A percentile compares a stretch with the other conserved stretches of the same genome.
These are phyloP conservation scores for Lippia alba DNA, from an alignment of 305 asterid genomes.

Conservation along the genomic window DNA sequence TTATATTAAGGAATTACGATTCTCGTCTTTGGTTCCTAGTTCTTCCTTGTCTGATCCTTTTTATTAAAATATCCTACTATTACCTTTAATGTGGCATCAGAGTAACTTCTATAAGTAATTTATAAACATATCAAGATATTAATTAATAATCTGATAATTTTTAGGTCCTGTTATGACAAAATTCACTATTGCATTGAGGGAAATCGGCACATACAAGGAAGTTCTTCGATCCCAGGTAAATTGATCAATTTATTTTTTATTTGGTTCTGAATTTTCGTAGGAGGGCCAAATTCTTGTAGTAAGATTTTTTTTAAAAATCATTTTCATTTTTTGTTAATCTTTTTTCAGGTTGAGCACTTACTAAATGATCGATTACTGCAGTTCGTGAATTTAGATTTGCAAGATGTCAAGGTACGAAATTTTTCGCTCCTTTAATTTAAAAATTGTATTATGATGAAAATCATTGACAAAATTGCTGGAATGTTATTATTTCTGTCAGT, in stretches of 20 bases:
- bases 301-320: no score
- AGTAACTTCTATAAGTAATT: slow-evolving; percentile 28
- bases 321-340: neutral
- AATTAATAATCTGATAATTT: slow-evolving; percentile 38
- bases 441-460: slow-evolving; percentile 15
- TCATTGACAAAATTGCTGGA: slow-evolving; percentile 14
- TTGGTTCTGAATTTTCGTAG: neutral
- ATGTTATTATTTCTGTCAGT: slow-evolving; percentile 14
- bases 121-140: slow-evolving; percentile 26
- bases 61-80: slow-evolving; percentile 24
- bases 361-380: slow-evolving; percentile 94
- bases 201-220: slow-evolving; percentile 98
- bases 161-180: slow-evolving; percentile 99
- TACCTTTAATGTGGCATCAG: slow-evolving; percentile 21
- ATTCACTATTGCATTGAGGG: slow-evolving; percentile 97
- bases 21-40: neutral
- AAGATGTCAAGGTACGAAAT: slow-evolving; percentile 87
- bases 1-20: neutral
- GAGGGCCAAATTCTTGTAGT: no score
- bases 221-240: slow-evolving; percentile 99
- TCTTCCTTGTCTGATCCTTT: neutral
- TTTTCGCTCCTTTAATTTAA: slow-evolving; percentile 28
- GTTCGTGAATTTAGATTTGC: slow-evolving; percentile 93
- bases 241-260: slow-evolving; percentile 24
- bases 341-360: slow-evolving; percentile 86